These are phyloP conservation scores for Breviolum minutum DNA, from an alignment of 73 alveolate species.

Conservation along the genomic window DNA sequence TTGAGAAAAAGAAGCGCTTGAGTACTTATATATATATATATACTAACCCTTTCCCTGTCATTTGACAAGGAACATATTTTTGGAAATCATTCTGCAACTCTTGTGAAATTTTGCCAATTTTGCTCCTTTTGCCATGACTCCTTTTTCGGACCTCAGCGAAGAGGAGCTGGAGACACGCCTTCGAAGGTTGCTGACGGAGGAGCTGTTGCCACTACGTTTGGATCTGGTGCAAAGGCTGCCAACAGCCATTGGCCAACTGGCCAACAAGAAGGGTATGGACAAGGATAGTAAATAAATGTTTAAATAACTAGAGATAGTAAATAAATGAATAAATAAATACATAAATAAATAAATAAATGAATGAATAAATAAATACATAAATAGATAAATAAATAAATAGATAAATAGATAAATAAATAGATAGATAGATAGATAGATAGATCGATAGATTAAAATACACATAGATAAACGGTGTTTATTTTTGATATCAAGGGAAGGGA, in stretches of 20 bases:
- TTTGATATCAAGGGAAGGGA: too few relatives aligned
- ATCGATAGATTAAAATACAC: too few relatives aligned
- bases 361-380: too few relatives aligned
- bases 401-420: too few relatives aligned
- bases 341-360: too few relatives aligned
- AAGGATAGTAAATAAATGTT: background rate
- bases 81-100: background rate
- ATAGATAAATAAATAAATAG: too few relatives aligned
- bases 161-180: slow-evolving; percentile 14
- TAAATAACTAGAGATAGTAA: background rate
- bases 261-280: background rate
- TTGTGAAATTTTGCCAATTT: background rate
- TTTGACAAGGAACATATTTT: background rate
- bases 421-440: too few relatives aligned
- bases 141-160: background rate
- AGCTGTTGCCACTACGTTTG: slow-evolving; percentile 1
- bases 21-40: background rate
- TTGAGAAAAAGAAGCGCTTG: too few relatives aligned
- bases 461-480: too few relatives aligned
- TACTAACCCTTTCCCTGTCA: background rate
- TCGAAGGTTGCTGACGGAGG: slow-evolving; percentile 9
- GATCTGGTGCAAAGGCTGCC: slow-evolving; percentile 23
- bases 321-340: too few relatives aligned
- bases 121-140: too few relatives aligned
- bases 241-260: background rate